These are phyloP conservation scores for Coemansia sp. DNA, from an alignment of 192 early-diverging fungal species.

Conservation along the genomic window DNA sequence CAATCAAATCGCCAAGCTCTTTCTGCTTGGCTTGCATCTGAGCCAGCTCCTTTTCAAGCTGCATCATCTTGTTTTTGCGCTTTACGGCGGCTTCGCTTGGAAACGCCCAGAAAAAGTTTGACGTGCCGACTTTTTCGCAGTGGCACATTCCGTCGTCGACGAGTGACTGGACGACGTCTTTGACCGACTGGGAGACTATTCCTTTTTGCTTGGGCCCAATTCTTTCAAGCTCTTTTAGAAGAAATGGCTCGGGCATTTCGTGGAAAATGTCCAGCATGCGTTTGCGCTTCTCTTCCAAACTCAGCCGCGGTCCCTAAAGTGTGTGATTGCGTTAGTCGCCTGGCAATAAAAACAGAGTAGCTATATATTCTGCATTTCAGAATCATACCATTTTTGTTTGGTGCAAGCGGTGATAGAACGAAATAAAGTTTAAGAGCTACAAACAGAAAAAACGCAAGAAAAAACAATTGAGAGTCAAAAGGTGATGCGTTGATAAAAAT, in stretches of 20 bases:
- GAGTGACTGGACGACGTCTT: conserved; percentile 78
- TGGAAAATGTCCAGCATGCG: conserved; percentile 61
- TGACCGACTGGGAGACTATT: conserved; percentile 77
- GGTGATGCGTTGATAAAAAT: not conserved
- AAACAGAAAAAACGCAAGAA: not conserved
- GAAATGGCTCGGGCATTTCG: conserved; percentile 67
- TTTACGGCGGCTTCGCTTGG: conserved; percentile 63
- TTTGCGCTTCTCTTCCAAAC: conserved; percentile 58
- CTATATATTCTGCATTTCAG: not conserved
- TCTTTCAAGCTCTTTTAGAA: conserved; percentile 84
- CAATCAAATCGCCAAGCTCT: conserved; percentile 54
- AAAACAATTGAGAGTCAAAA: not conserved
- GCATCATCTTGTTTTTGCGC: conserved; percentile 55
- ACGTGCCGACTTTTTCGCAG: conserved; percentile 83
- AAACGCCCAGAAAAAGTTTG: conserved; percentile 93
- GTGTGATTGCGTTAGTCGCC: not conserved
- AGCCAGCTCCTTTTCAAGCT: conserved; percentile 54
- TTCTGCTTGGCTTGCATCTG: conserved; percentile 46
- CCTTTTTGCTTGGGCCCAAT: conserved; percentile 79
- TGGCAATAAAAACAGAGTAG: not conserved
- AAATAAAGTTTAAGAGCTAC: not conserved
- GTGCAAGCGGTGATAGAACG: not conserved
- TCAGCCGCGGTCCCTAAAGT: conserved; percentile 39
- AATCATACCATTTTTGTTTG: not conserved
- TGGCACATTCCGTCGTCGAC: conserved; percentile 80